phyloP scores from a whole-genome alignment of 331 rosid genomes.

The Pyracantha coccinea region DNA sequence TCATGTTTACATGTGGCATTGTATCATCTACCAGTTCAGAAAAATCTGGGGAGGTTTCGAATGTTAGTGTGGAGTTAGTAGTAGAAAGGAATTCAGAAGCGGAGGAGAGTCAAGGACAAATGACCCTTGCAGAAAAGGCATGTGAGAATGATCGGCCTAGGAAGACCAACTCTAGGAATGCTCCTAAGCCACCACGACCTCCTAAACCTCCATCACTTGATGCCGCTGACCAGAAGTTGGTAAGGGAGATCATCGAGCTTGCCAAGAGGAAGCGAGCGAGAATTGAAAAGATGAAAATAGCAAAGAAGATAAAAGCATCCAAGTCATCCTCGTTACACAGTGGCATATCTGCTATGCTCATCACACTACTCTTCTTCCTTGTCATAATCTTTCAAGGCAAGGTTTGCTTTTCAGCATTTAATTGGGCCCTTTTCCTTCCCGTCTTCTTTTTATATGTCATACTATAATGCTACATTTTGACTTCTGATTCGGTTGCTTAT shows the following conservation, averaged over 20 bases:
- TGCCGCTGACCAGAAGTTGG: slow-evolving; percentile 53
- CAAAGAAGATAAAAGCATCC: slow-evolving; percentile 42
- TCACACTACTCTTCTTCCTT: slow-evolving; percentile 50
- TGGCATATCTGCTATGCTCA: slow-evolving; percentile 46
- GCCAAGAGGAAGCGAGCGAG: slow-evolving; percentile 65
- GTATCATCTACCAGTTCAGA: slow-evolving; percentile 25
- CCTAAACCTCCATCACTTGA: slow-evolving; percentile 62
- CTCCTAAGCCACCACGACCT: slow-evolving; percentile 64
- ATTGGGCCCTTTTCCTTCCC: neutral
- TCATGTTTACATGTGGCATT: slow-evolving; percentile 22
- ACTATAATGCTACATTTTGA: neutral
- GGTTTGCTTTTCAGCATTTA: slow-evolving; percentile 2
- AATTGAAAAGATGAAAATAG: slow-evolving; percentile 44
- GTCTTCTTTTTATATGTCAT: neutral
- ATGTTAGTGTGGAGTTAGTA: slow-evolving; percentile 22
- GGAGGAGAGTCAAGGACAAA: slow-evolving; percentile 14
- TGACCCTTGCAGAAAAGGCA: slow-evolving; percentile 7
- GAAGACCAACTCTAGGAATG: slow-evolving; percentile 35
- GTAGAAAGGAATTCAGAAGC: slow-evolving; percentile 22
- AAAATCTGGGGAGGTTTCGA: slow-evolving; percentile 13
- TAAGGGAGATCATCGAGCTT: slow-evolving; percentile 47
- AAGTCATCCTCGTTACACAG: slow-evolving; percentile 30
- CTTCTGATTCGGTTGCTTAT: neutral
- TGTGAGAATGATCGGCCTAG: slow-evolving; percentile 24
- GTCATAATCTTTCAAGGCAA: slow-evolving; percentile 53